Percentiles rank a stretch among this genome's conserved stretches.
These are phyloP conservation scores for Spinacia oleracea DNA, from an alignment of 179 eudicot genomes.

Conservation along the genomic window DNA sequence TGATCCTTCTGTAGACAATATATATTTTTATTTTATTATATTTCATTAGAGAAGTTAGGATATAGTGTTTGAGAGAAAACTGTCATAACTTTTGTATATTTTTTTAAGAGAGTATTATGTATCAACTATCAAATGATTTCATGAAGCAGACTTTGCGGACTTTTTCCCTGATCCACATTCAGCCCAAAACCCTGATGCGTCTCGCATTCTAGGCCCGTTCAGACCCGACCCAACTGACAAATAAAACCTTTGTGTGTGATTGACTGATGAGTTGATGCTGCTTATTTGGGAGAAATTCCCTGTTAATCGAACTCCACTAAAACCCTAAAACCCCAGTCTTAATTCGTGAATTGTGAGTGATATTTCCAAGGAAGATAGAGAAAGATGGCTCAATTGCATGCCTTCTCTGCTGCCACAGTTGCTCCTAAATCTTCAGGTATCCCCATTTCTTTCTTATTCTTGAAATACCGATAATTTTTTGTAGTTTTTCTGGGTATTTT, in stretches of 20 bases:
- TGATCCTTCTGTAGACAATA: too few species aligned
- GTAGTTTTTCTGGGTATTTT: neutral
- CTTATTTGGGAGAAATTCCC: too few species aligned
- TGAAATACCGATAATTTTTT: neutral
- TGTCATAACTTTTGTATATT: too few species aligned
- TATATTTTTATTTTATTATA: too few species aligned
- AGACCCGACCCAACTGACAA: too few species aligned
- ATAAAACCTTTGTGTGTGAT: too few species aligned
- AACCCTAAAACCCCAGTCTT: neutral
- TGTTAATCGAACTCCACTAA: neutral
- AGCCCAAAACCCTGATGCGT: neutral
- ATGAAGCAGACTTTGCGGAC: too few species aligned
- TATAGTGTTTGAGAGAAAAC: too few species aligned
- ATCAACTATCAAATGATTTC: too few species aligned
- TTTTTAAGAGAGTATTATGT: too few species aligned
- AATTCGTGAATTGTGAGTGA: neutral
- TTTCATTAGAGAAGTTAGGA: too few species aligned
- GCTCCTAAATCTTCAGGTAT: conserved; percentile 31
- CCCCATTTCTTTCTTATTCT: neutral
- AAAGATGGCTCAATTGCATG: conserved; percentile 38
- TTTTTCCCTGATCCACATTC: neutral
- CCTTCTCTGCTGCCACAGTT: conserved; percentile 35
- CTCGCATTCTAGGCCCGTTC: too few species aligned
- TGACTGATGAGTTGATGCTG: neutral
- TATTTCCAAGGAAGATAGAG: neutral